A percentile compares a stretch with the other conserved stretches of the same genome.
phyloP scores from a whole-genome alignment of 2,329 filamentous ascomycete species.

The Stagonosporopsis chrysanthemi region DNA sequence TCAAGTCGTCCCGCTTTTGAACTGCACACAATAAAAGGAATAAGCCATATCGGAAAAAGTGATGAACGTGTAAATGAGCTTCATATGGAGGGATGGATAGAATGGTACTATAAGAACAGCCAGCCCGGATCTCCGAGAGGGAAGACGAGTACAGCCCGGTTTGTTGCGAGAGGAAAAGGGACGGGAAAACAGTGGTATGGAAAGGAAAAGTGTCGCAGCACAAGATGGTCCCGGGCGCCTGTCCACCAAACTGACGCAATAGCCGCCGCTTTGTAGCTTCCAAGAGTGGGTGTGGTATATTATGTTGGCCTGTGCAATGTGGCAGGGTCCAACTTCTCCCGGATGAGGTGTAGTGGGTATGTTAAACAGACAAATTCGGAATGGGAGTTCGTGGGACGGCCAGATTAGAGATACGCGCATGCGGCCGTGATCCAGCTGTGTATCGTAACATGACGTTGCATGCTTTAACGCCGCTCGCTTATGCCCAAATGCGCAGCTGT shows the following conservation, averaged over 20 bases:
- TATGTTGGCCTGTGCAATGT: slow-evolving; percentile 40
- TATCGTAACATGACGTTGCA: slow-evolving; percentile 44
- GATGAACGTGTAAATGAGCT: slow-evolving; percentile 18
- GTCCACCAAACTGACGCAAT: slow-evolving; percentile 37
- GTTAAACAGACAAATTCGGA: slow-evolving; percentile 33
- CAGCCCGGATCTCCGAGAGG: slow-evolving; percentile 29
- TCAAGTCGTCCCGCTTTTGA: slow-evolving; percentile 14
- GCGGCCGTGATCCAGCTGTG: slow-evolving; percentile 40
- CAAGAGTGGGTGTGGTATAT: slow-evolving; percentile 38
- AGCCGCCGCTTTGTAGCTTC: slow-evolving; percentile 33
- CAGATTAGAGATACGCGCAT: slow-evolving; percentile 35
- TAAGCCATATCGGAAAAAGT: slow-evolving; percentile 19
- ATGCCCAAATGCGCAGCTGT: slow-evolving; percentile 63
- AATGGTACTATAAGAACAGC: slow-evolving; percentile 36
- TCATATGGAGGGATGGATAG: slow-evolving; percentile 25
- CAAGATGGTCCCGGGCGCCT: slow-evolving; percentile 44
- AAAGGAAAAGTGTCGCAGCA: slow-evolving; percentile 34
- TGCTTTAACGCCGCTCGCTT: slow-evolving; percentile 33
- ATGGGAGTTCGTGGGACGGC: slow-evolving; percentile 24
- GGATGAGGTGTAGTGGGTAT: slow-evolving; percentile 38
- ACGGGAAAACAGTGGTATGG: slow-evolving; percentile 44
- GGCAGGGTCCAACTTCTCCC: slow-evolving; percentile 33
- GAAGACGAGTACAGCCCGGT: slow-evolving; percentile 26
- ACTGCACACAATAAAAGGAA: slow-evolving; percentile 23
- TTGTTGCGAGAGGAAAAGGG: slow-evolving; percentile 31